These are phyloP conservation scores for Datisca glomerata DNA, from an alignment of 306 rosid genomes.

Conservation along the genomic window DNA sequence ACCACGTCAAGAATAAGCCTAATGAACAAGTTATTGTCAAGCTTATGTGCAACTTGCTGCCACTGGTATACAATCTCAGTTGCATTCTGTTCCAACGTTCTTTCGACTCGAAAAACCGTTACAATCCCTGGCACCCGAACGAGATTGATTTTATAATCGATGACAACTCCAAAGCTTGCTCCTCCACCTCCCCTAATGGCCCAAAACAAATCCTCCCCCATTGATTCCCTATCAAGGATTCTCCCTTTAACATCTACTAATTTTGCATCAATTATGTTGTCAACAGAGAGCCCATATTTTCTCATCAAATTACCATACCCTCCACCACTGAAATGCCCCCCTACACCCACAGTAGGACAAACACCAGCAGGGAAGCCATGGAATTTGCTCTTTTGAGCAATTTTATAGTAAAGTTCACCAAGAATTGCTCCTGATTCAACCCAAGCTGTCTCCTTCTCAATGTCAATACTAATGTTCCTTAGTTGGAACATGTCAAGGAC, in stretches of 20 bases:
- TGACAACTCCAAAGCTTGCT: background rate
- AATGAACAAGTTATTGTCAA: background rate
- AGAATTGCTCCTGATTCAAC: constrained; percentile 45
- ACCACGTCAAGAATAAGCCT: background rate
- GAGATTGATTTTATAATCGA: background rate
- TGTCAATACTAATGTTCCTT: constrained; percentile 28
- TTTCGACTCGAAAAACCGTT: background rate
- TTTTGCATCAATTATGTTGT: constrained; percentile 22
- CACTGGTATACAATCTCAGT: background rate
- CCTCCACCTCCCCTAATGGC: background rate
- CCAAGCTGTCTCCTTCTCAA: constrained; percentile 38
- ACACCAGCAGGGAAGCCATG: constrained; percentile 36
- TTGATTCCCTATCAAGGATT: background rate
- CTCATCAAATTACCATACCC: constrained; percentile 40
- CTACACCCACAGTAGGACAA: constrained; percentile 28
- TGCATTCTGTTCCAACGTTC: background rate
- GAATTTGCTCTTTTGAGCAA: constrained; percentile 19
- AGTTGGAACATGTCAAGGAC: constrained; percentile 62
- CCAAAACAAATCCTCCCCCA: background rate
- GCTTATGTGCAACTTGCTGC: background rate
- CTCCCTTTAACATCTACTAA: background rate
- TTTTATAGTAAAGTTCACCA: constrained; percentile 25
- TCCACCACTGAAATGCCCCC: constrained; percentile 29
- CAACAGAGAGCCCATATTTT: constrained; percentile 30
- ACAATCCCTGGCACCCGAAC: background rate